Percentiles rank a stretch among this genome's conserved stretches.
Evolutionary conservation across 2,329 filamentous ascomycete genomes (phyloP).

Genomic region (Dactylella cylindrospora): DNA sequence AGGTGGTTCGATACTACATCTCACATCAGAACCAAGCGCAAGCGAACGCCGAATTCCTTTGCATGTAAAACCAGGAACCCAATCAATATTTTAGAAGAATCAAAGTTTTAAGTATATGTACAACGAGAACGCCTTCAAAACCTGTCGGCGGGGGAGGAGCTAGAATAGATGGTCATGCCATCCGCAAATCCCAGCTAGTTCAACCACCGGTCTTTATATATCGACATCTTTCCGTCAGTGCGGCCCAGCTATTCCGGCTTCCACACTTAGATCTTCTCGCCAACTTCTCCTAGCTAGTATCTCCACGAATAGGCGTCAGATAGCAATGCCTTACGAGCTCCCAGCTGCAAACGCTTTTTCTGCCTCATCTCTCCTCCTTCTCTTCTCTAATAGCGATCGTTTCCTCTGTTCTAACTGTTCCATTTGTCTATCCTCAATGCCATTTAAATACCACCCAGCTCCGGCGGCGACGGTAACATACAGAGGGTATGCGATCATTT

Average conservation of each 20-base stretch:
- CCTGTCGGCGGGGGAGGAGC: too few species aligned
- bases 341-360: constrained; percentile 4
- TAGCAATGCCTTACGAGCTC: background rate
- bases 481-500: constrained; percentile 87
- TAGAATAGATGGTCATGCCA: too few species aligned
- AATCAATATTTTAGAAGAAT: too few species aligned
- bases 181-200: background rate
- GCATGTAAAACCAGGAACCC: too few species aligned
- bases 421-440: constrained; percentile 80
- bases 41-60: too few species aligned
- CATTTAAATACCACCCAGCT: constrained; percentile 96
- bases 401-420: constrained; percentile 76
- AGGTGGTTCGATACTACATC: too few species aligned
- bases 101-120: too few species aligned
- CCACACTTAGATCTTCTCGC: background rate
- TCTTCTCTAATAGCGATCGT: constrained; percentile 81
- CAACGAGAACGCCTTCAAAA: too few species aligned
- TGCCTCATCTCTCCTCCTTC: constrained; percentile 69
- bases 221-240: background rate
- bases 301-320: background rate
- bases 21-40: too few species aligned
- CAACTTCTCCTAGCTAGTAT: too few species aligned
- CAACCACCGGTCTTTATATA: background rate
- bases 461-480: constrained; percentile 82
- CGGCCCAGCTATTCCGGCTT: background rate